phyloP scores from a whole-genome alignment of 1,284 basidiomycete genomes.

The Austroboletus niveus region DNA sequence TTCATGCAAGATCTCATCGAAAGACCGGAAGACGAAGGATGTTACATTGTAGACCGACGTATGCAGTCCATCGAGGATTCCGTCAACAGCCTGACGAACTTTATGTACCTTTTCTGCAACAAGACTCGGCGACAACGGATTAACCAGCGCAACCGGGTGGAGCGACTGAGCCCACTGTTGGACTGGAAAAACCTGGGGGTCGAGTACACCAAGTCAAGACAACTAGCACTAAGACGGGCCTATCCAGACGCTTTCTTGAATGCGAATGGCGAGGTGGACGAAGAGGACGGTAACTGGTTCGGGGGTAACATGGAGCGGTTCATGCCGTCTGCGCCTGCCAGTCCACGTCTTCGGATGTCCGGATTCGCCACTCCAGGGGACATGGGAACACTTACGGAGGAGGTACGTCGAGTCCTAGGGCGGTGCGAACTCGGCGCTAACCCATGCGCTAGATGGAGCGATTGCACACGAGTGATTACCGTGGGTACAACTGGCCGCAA shows the following conservation, averaged over 20 bases:
- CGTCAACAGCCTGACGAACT: slow-evolving; percentile 71
- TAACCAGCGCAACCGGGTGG: slow-evolving; percentile 97
- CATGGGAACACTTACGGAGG: slow-evolving; percentile 91
- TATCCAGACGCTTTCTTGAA: slow-evolving; percentile 91
- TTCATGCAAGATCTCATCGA: slow-evolving; percentile 99
- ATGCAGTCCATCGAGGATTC: slow-evolving; percentile 90
- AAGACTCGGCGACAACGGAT: slow-evolving; percentile 97
- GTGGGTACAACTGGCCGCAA: slow-evolving; percentile 69
- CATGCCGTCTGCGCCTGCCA: slow-evolving; percentile 81
- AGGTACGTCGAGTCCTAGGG: slow-evolving; percentile 43
- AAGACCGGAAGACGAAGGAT: slow-evolving; percentile 80
- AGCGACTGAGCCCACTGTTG: slow-evolving; percentile 86
- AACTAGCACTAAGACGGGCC: slow-evolving; percentile 88
- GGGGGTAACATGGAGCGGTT: slow-evolving; percentile 60
- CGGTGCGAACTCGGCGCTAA: neutral
- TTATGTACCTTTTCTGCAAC: slow-evolving; percentile 78
- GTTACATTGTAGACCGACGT: slow-evolving; percentile 94
- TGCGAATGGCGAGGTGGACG: slow-evolving; percentile 54
- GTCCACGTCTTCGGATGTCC: slow-evolving; percentile 69
- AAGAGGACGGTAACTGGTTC: slow-evolving; percentile 37
- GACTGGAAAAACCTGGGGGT: slow-evolving; percentile 99
- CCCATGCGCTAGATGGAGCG: slow-evolving; percentile 67
- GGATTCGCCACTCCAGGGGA: slow-evolving; percentile 89
- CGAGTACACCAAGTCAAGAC: slow-evolving; percentile 95
- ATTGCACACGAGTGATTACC: slow-evolving; percentile 85